Base-by-base conservation (phyloP, 306 rosid genomes). In the Glycine soja region DNA sequence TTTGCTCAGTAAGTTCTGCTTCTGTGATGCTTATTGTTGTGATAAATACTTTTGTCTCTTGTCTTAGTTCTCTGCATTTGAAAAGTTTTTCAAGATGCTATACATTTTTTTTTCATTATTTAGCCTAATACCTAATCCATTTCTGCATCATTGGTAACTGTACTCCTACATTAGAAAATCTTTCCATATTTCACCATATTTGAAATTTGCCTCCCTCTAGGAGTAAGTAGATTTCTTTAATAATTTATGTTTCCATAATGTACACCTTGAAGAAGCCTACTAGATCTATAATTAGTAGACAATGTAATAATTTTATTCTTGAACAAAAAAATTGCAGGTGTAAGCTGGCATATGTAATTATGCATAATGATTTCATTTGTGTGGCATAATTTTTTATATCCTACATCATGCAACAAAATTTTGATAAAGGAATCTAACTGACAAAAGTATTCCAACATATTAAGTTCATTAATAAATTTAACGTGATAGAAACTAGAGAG, bases 361-460 rank as follows among this genome's bases (percentile, higher is more conserved):
- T 15, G 52, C 72, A 45, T 72, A 66, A 16, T 73, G 51, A 75
- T 73, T 51, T 81, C 82, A 50, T 67, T 77, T 69, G 62, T 57
- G 36, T 58, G 7, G 57, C 57, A 15, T 85, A 57, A 59, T 12
- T 3, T 12, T 45, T 13, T 43, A 65, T 59, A 16, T 75, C 69
- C 38, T 46, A 63, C 74, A 58, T 69, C 72, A 64, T 57, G 57
- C 10, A 46, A 46, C 19, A 68, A 72, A 6, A 56, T 54, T 40
- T 56, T 67, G 0, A 50, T 48, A 45, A 48, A 69, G 65, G 13
- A 84, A 53, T 40, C 38, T 66, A 75, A 40, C 40, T 81, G 36
- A 56, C 45, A 3, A 30, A 12, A 32, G n/a, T 82, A 53, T 74
- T 67, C 52, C 52, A 34, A 32, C 13, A 11, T 81, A 56, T 72